Evolutionary conservation across 495 filamentous ascomycete species (phyloP).

Genomic region (Tetracladium setigerum): DNA sequence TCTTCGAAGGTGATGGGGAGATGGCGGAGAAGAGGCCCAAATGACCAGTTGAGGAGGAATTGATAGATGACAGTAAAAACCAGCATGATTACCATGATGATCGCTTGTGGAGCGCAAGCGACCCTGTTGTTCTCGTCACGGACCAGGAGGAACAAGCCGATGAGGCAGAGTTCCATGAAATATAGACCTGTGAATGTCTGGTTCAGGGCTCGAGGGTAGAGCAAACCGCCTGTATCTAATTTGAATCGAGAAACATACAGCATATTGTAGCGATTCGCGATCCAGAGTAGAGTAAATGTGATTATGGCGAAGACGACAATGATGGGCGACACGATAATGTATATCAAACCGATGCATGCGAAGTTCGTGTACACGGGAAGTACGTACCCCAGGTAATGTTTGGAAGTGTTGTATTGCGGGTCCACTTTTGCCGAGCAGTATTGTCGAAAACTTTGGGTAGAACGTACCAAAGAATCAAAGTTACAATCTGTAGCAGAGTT

Average conservation of each 20-base stretch:
- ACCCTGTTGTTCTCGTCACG: conserved; percentile 48
- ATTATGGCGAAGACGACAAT: conserved; percentile 91
- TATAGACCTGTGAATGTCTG: conserved; percentile 94
- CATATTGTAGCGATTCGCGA: conserved; percentile 93
- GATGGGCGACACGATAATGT: conserved; percentile 81
- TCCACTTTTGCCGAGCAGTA: conserved; percentile 86
- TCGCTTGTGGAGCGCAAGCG: conserved; percentile 71
- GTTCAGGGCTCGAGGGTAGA: conserved; percentile 91
- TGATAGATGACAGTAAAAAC: conserved; percentile 75
- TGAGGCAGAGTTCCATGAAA: conserved; percentile 84
- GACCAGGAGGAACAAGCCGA: conserved; percentile 88
- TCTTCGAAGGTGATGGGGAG: conserved; percentile 95
- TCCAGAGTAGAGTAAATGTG: conserved; percentile 91
- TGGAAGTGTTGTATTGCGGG: conserved; percentile 69
- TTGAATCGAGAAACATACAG: conserved; percentile 90
- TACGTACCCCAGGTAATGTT: conserved; percentile 85
- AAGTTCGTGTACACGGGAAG: conserved; percentile 93
- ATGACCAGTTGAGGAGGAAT: conserved; percentile 72
- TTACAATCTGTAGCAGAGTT: conserved; percentile 77
- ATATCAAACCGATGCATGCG: conserved; percentile 89
- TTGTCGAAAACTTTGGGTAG: conserved; percentile 70
- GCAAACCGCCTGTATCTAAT: conserved; percentile 85
- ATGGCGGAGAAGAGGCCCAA: conserved; percentile 79
- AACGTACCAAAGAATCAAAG: conserved; percentile 73
- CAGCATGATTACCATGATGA: conserved; percentile 77